Evolutionary conservation across 495 filamentous ascomycete genomes (phyloP), one percentile per base, ranked within the genome.

Genomic region (Jackrogersella minutella): DNA sequence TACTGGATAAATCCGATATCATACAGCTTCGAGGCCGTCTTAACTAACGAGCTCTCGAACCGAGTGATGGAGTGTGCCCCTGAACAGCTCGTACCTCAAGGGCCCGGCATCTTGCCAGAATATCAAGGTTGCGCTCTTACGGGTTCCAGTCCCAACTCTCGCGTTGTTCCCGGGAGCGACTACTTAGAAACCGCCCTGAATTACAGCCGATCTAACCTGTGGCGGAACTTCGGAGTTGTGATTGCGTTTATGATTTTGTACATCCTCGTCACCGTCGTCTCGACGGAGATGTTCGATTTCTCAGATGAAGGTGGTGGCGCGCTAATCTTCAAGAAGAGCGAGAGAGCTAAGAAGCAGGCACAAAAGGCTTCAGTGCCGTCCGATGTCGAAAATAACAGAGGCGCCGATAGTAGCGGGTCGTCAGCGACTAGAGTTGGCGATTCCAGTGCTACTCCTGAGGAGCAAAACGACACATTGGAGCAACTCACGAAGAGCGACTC

Each of bases 211-310:
- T 68, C 74, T 11, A 83, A 95, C 68, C 73, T 93, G 14, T 95
- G 91, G 91, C 87, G 90, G 14, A 93, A 95, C 72, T 92, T 90
- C 70, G 91, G 88, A 47, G 88, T 93, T 16, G 66, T 93, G 34
- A 82, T 92, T 37, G 89, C 87, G 13, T 92, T 91, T 52, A 83
- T 80, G 0, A 82, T 89, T 9, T 77, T 91, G 1, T 93, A 92
- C 57, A 83, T 93, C 26, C 44, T 88, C 21, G 78, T 93, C 34
- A 92, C 90, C 0, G 79, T 89, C 41, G 47, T 87, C 39, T 88
- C 66, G 43, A 73, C 72, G 36, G 72, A 66, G 59, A 58, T 56
- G 24, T 74, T 73, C 66, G 75, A 69, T 50, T 76, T 76, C 39
- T 60, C 68, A 8, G 78, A 80, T 1, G 80, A 82, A 40, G 84